Evolutionary conservation across 139 green algal genomes (phyloP), one percentile per base, ranked within the genome.

Genomic region (Parachlorella kessleri): DNA sequence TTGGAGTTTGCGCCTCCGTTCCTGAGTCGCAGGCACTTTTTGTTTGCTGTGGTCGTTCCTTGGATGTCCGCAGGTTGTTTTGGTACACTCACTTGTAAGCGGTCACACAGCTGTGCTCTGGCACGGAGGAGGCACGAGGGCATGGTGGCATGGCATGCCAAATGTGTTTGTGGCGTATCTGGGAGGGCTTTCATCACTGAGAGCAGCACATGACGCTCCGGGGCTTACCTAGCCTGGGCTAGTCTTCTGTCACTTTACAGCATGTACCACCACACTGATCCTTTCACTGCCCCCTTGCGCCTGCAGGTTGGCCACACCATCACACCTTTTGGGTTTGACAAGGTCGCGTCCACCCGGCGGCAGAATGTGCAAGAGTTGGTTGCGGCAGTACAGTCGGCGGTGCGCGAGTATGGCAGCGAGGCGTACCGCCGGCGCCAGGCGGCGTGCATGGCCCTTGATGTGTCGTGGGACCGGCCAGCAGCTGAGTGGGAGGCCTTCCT

Each of bases 381-480:
- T 6, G 64, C 21, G 0, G 80, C 73, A 0, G n/a, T 94, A 30
- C 23, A 42, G 6, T 4, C 2, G 1, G 91, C 86, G 4, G 53
- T 73, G 3, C 65, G 28, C 4, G 59, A 87, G 67, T 86, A 88
- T 42, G 86, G 81, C 53, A 80, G 3, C 18, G 38, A 76, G 59
- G 79, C 5, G 30, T 88, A 86, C 67, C 53, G 26, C 2, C 41
- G 30, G 1, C 70, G 85, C 55, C 87, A 87, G n/a, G 37, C 55
- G 68, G 68, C 39, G 18, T 85, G 84, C 82, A 93, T 97, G 91
- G 77, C 71, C n/a, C 63, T 70, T 18, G 91, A 96, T 55, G 84
- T 95, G 66, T 94, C 89, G 1, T 97, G 93, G 93, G 79, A 77
- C 32, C 66, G 30, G 32, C 78, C 91, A 4, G 90, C 85, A 5